These are phyloP conservation scores for Verticillium longisporum DNA, from an alignment of 2,329 filamentous ascomycete species.

Conservation along the genomic window DNA sequence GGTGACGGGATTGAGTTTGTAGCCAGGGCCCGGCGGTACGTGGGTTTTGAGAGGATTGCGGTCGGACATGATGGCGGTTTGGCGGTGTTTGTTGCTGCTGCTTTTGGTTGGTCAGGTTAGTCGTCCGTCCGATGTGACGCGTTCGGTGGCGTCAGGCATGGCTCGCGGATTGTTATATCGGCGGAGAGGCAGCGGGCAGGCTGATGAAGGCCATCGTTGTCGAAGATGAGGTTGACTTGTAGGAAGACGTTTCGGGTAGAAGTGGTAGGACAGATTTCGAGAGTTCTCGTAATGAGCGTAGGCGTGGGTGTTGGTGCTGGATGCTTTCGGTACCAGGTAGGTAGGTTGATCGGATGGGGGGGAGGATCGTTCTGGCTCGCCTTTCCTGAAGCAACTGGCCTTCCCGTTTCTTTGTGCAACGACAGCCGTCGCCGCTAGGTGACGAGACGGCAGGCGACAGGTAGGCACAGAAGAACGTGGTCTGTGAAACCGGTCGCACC, in stretches of 20 bases:
- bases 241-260: not conserved
- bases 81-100: slow-evolving; percentile 3
- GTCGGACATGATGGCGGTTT: slow-evolving; percentile 24
- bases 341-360: not conserved
- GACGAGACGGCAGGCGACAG: not conserved
- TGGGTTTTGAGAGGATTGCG: slow-evolving; percentile 17
- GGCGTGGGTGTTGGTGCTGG: not conserved
- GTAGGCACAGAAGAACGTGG: not conserved
- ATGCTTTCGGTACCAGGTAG: not conserved
- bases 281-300: not conserved
- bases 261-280: not conserved
- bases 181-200: not conserved
- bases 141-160: not conserved
- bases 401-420: not conserved
- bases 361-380: not conserved
- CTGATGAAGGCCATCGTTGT: not conserved
- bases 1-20: slow-evolving; percentile 24
- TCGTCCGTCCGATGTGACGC: slow-evolving; percentile 5
- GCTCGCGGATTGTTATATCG: not conserved
- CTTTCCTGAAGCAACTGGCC: not conserved
- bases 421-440: not conserved
- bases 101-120: slow-evolving; percentile 5
- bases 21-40: slow-evolving; percentile 23
- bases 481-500: not conserved
- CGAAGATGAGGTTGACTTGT: not conserved